phyloP scores from a whole-genome alignment of 1,139 yeast species.

The Pichiaceae sp. region DNA sequence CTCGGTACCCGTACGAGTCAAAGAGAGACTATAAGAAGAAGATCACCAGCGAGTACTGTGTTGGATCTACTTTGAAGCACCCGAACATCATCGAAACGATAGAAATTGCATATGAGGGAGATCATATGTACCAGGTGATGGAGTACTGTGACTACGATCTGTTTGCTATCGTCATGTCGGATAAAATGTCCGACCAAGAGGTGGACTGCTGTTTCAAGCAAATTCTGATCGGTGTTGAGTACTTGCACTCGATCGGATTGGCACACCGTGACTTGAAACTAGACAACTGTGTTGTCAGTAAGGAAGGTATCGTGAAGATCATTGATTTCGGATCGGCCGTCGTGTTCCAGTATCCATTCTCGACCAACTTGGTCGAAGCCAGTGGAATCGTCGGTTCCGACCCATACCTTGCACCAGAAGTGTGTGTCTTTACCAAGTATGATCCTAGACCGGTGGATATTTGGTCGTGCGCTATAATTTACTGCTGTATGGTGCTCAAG shows the following conservation, averaged over 20 bases:
- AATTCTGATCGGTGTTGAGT: slow-evolving; percentile 72
- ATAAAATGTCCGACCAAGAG: slow-evolving; percentile 79
- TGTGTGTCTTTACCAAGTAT: slow-evolving; percentile 62
- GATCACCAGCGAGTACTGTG: slow-evolving; percentile 95
- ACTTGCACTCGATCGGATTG: slow-evolving; percentile 79
- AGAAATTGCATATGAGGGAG: slow-evolving; percentile 83
- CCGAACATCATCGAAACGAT: slow-evolving; percentile 91
- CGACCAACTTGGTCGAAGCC: slow-evolving; percentile 66
- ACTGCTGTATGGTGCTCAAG: slow-evolving; percentile 90
- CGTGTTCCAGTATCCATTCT: slow-evolving; percentile 88
- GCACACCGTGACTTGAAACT: slow-evolving; percentile 94
- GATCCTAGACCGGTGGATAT: slow-evolving; percentile 92
- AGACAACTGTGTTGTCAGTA: slow-evolving; percentile 88
- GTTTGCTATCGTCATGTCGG: slow-evolving; percentile 97
- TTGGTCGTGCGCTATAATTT: slow-evolving; percentile 93
- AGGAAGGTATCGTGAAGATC: slow-evolving; percentile 78
- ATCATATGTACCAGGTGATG: slow-evolving; percentile 89
- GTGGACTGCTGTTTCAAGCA: slow-evolving; percentile 88
- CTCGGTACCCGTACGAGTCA: slow-evolving; percentile 74
- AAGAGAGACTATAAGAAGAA: slow-evolving; percentile 88
- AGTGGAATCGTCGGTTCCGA: slow-evolving; percentile 97
- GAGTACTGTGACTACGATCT: slow-evolving; percentile 95
- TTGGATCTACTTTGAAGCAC: slow-evolving; percentile 91
- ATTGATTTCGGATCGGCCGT: slow-evolving; percentile 97
- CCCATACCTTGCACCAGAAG: slow-evolving; percentile 97